Base-by-base conservation (phyloP, 495 filamentous ascomycete genomes). In the Penicillium taxi region DNA sequence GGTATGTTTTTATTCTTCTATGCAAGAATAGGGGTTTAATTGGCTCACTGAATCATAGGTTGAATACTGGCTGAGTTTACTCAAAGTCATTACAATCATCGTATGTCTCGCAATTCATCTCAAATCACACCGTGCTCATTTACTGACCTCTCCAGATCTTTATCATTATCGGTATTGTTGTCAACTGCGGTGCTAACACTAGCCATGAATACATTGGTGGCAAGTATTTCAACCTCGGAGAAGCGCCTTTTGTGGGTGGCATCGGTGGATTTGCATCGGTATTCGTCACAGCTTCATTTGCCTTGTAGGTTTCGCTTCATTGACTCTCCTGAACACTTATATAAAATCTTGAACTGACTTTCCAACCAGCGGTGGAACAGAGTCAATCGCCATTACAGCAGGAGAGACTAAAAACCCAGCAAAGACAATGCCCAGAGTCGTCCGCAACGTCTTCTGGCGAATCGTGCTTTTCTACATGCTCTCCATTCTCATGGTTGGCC, bases 341-440 rank as follows among this genome's bases (percentile, higher is more conserved):
- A 21, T 3, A 22, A 20, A 1, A 33, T 15, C 7, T 26, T 14
- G 22, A 40, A 24, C 47, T 48, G 32, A 48, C 37, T n/a, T 26
- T 13, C 17, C 13, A 16, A n/a, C n/a, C 39, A 66, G 59, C 43
- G 73, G 70, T 19, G 73, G 73, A 19, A 75, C 72, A 12, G 73
- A 77, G 45, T 71, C 67, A 12, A 73, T 77, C 39, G 72, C 72
- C 26, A 67, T 75, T 29, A 74, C 73, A 1, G 73, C 73, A 2
- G 72, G 72, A 6, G 73, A 69, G 43, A 73, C 69, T 16, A 67
- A 67, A 32, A 52, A 71, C 41, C 69, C 69, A 1, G 54, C 67
- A 8, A 58, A 62, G 37, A 69, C 44, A 19, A 50, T 72, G 40
- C 69, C 69, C n/a, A 61, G 60, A 15, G 68, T 72, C 9, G 64